These are phyloP conservation scores for Thecaphora thlaspeos DNA, from an alignment of 1,284 basidiomycete species.

Conservation along the genomic window DNA sequence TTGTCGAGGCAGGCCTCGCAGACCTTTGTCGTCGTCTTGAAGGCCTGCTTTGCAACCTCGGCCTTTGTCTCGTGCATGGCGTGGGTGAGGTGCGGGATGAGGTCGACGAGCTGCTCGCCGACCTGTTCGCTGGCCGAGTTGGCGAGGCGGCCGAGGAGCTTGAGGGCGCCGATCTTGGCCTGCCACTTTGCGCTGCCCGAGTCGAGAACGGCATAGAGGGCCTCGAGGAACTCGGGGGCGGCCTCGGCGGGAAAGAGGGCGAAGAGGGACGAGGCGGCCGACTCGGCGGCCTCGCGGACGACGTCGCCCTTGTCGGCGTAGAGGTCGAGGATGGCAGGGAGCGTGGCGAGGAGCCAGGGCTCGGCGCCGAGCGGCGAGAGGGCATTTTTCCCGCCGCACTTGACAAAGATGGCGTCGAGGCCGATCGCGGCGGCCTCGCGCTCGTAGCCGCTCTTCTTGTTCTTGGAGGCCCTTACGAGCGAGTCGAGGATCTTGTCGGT, in stretches of 20 bases:
- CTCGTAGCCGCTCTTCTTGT: slow-evolving; percentile 81
- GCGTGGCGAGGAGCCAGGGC: slow-evolving; percentile 77
- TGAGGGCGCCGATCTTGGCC: slow-evolving; percentile 88
- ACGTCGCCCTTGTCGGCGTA: slow-evolving; percentile 95
- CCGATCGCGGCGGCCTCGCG: slow-evolving; percentile 86
- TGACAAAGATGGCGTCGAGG: slow-evolving; percentile 56
- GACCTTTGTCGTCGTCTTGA: slow-evolving; percentile 88
- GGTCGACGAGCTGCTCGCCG: slow-evolving; percentile 76
- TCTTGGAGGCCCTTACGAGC: slow-evolving; percentile 68
- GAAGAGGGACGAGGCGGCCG: slow-evolving; percentile 81
- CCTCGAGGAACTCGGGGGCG: slow-evolving; percentile 68
- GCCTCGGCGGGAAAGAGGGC: slow-evolving; percentile 80
- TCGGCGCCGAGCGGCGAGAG: slow-evolving; percentile 69
- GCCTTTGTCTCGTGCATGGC: slow-evolving; percentile 97
- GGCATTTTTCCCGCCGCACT: slow-evolving; percentile 59
- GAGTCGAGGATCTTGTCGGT: slow-evolving; percentile 57
- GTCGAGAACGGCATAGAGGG: slow-evolving; percentile 73
- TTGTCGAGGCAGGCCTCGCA: slow-evolving; percentile 88
- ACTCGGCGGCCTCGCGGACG: slow-evolving; percentile 75
- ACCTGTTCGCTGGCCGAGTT: slow-evolving; percentile 74
- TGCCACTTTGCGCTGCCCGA: slow-evolving; percentile 80
- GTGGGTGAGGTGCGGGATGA: slow-evolving; percentile 81
- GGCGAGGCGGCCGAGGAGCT: slow-evolving; percentile 68
- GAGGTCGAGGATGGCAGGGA: slow-evolving; percentile 78
- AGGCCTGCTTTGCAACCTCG: slow-evolving; percentile 84